These are phyloP conservation scores for Cryphonectria carpinicola DNA, from an alignment of 2,329 filamentous ascomycete species.

Conservation along the genomic window DNA sequence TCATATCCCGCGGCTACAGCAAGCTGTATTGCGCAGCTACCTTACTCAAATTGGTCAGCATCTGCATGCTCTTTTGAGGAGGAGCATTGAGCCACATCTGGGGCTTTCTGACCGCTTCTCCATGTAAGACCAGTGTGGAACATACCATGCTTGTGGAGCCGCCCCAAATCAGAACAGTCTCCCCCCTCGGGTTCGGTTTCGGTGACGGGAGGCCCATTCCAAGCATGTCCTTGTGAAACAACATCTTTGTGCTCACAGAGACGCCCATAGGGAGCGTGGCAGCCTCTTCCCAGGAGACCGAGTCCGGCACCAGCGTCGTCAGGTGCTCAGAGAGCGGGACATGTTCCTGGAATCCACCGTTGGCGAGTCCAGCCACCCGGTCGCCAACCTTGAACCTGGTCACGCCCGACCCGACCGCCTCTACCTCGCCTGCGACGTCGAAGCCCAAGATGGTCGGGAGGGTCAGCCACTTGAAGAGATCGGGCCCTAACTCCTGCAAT, in stretches of 20 bases:
- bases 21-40: constrained; percentile 49
- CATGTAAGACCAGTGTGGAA: neutral
- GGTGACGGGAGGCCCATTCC: constrained; percentile 28
- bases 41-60: constrained; percentile 28
- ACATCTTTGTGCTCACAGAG: constrained; percentile 33
- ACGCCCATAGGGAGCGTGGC: constrained; percentile 36
- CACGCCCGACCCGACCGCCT: constrained; percentile 36
- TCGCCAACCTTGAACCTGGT: constrained; percentile 41
- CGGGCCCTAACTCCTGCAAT: constrained; percentile 37
- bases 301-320: constrained; percentile 32
- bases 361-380: constrained; percentile 37
- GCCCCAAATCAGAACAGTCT: constrained; percentile 50
- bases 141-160: constrained; percentile 47
- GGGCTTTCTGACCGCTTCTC: neutral
- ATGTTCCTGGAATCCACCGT: constrained; percentile 37
- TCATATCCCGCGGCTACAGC: constrained; percentile 46
- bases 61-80: neutral
- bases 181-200: constrained; percentile 20
- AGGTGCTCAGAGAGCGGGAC: constrained; percentile 31
- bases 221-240: constrained; percentile 23
- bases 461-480: constrained; percentile 35
- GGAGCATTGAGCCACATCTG: neutral
- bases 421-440: constrained; percentile 42
- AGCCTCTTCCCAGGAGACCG: constrained; percentile 34
- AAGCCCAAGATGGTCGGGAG: constrained; percentile 40